Evolutionary conservation across 2,329 filamentous ascomycete species (phyloP).

Genomic region (Scedosporium aurantiacum): DNA sequence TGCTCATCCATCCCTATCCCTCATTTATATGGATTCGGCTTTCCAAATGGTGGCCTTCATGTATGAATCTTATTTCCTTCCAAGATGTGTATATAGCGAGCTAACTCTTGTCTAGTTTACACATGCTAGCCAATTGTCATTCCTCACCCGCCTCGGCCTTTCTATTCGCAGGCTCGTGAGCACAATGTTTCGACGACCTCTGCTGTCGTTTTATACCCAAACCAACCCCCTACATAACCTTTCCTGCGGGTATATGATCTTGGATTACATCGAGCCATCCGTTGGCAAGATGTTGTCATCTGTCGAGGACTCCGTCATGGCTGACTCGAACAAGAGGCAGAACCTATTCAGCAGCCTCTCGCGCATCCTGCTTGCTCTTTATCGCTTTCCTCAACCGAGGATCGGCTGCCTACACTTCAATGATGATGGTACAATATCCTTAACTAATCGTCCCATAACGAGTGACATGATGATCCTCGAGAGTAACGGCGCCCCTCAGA

Average conservation of each 20-base stretch:
- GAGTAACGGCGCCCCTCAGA: constrained; percentile 20
- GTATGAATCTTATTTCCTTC: constrained; percentile 8
- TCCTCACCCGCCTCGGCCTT: constrained; percentile 4
- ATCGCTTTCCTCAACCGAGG: constrained; percentile 11
- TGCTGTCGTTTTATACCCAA: constrained; percentile 12
- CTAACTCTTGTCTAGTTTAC: constrained; percentile 9
- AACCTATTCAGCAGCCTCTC: constrained; percentile 12
- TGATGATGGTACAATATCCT: constrained; percentile 17
- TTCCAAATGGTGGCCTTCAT: constrained; percentile 8
- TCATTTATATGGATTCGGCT: constrained; percentile 13
- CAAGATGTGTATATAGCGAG: neutral
- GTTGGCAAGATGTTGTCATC: constrained; percentile 13
- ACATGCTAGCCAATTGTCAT: constrained; percentile 7
- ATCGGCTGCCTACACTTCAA: constrained; percentile 15
- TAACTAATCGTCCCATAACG: constrained; percentile 16
- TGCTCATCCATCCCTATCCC: constrained; percentile 19
- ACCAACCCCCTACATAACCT: constrained; percentile 6
- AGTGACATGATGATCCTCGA: constrained; percentile 14
- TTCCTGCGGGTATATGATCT: constrained; percentile 12
- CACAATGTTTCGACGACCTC: constrained; percentile 7
- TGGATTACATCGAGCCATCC: constrained; percentile 14
- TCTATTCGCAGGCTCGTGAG: constrained; percentile 6
- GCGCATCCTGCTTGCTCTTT: constrained; percentile 13
- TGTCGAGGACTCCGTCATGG: constrained; percentile 10
- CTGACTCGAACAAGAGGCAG: constrained; percentile 9